Conservation (phyloP, 768 basidiomycete species). For the Boletus rufocinnamomeus region DNA sequence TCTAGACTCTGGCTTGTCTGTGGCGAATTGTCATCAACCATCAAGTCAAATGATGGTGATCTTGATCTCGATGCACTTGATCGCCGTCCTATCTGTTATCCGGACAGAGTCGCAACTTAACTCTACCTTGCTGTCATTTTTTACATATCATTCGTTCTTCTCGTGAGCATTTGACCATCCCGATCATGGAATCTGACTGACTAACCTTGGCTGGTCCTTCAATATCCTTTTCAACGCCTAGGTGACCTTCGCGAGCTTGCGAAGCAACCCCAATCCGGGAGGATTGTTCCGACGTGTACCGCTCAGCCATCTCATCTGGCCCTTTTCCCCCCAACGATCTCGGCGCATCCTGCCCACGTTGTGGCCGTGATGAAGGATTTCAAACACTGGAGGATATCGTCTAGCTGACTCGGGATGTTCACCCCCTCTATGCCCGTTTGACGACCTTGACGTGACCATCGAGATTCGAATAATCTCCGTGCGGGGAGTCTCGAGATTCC, state of each 20-base stretch:
- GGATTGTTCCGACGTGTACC: neutral
- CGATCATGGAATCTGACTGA: neutral
- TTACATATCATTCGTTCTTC: too few relatives aligned
- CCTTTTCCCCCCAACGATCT: too few relatives aligned
- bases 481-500: neutral
- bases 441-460: neutral
- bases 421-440: neutral
- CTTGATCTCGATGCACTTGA: neutral
- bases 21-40: neutral
- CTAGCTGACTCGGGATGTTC: neutral
- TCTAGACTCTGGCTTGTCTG: neutral
- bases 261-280: neutral
- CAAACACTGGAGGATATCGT: too few relatives aligned
- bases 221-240: neutral
- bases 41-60: neutral
- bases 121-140: too few relatives aligned
- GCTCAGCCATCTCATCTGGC: too few relatives aligned
- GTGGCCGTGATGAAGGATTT: neutral
- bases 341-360: neutral
- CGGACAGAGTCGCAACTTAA: neutral
- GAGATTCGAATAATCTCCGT: constrained; percentile 1
- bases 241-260: neutral
- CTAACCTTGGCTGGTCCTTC: neutral
- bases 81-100: neutral
- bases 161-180: neutral